Evolutionary conservation across 2,329 filamentous ascomycete species (phyloP), one percentile per base, ranked within the genome.

Genomic region (Simplicillium sp.): DNA sequence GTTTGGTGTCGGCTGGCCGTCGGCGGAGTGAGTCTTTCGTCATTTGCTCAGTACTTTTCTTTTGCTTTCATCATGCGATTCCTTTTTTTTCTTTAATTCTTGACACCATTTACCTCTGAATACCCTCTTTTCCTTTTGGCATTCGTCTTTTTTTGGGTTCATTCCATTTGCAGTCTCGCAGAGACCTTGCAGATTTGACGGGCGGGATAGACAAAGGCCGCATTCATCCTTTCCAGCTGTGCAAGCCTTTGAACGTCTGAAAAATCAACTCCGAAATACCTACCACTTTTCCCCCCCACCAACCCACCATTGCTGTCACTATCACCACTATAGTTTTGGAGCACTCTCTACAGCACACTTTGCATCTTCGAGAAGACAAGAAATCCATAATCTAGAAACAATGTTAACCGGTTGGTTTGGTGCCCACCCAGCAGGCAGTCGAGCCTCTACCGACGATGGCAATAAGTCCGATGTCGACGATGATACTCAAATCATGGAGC

Each of bases 401-500:
- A 68, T 67, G 61, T 62, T 69, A 51, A 67, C 64, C 48, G 58
- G 55, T 53, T 68, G 65, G 62, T 60, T 61, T 50, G 40, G 40
- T 28, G 50, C 55, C 33, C 50, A 56, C 57, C 54, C 56, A 48
- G 50, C 54, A 69, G 68, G 67, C 55, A 65, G 60, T 51, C 62
- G 63, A 48, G 76, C 75, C 36, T 82, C 80, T 4, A 62, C 61
- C 48, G 79, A 80, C 17, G 56, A 52, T 43, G 58, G 57, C 45
- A 60, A 51, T 46, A 69, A 65, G 11, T 61, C 62, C 44, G 65
- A 68, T 31, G 52, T 47, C 41, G 65, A 68, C 45, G 82, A 87
- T 54, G 87, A 94, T 54, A 88, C 87, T 56, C 82, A 79, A 43
- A 75, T 90, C 46, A 82, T 96, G 55, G 88, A 94, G 66, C 77